phyloP scores from a whole-genome alignment of 2,329 filamentous ascomycete genomes.

The Colletotrichum graminicola region DNA sequence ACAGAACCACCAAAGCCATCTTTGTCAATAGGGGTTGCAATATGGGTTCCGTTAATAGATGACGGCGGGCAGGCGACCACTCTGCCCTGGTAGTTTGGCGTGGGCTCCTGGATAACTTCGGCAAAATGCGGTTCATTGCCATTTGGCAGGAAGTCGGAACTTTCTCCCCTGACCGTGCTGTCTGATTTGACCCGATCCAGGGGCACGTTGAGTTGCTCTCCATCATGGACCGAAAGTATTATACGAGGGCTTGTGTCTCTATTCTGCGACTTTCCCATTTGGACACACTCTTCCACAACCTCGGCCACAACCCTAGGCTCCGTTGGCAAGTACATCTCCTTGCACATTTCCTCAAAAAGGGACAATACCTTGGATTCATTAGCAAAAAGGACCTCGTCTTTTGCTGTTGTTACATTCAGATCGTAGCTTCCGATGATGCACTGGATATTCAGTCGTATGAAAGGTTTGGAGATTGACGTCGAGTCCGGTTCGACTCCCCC shows the following conservation, averaged over 20 bases:
- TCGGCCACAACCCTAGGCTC: background rate
- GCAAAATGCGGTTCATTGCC: background rate
- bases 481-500: constrained; percentile 45
- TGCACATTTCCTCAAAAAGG: constrained; percentile 61
- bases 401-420: constrained; percentile 77
- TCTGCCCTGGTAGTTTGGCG: background rate
- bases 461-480: constrained; percentile 61
- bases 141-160: background rate
- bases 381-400: constrained; percentile 78
- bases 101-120: background rate
- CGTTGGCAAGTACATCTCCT: constrained; percentile 52
- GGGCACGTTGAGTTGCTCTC: background rate
- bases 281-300: background rate
- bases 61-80: background rate
- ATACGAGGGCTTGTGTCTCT: background rate
- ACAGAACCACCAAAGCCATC: too few species aligned
- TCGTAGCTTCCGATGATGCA: constrained; percentile 77
- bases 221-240: background rate
- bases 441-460: constrained; percentile 72
- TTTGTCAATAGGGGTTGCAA: background rate
- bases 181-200: background rate
- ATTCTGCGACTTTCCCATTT: background rate
- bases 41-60: background rate
- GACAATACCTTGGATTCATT: constrained; percentile 61
- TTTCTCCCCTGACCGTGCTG: background rate